Percentiles rank a stretch among this genome's conserved stretches.
phyloP scores from a whole-genome alignment of 495 filamentous ascomycete genomes.

The Neurospora sp. region DNA sequence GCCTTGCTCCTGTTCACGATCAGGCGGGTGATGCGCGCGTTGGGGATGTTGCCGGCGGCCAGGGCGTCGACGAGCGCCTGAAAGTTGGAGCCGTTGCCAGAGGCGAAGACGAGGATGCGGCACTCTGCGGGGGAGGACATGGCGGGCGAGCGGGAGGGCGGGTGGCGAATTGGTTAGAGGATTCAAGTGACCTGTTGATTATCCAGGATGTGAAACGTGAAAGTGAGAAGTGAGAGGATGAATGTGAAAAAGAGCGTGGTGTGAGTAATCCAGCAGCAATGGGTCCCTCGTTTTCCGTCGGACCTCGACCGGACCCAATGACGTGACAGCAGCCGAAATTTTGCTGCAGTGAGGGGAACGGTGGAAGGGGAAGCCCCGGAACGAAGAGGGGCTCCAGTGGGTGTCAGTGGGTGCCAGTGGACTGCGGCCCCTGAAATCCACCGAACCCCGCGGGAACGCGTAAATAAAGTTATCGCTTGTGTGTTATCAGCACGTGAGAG shows the following conservation, averaged over 20 bases:
- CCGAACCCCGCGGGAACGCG: neutral
- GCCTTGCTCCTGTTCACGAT: slow-evolving; percentile 76
- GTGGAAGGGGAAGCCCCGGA: neutral
- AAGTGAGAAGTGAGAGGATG: neutral
- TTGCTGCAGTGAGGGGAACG: neutral
- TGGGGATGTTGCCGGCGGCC: slow-evolving; percentile 41
- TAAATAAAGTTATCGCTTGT: neutral
- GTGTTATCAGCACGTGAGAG: neutral
- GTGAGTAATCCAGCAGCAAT: neutral
- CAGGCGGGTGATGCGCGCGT: slow-evolving; percentile 59
- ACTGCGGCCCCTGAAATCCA: neutral
- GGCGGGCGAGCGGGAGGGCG: neutral
- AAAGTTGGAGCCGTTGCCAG: slow-evolving; percentile 77
- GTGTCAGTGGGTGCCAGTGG: neutral
- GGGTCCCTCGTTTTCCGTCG: neutral
- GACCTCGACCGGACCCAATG: neutral
- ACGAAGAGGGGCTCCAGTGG: neutral
- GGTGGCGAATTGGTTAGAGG: too few relatives aligned
- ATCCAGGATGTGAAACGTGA: neutral
- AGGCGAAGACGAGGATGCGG: slow-evolving; percentile 37
- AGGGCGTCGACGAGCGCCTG: slow-evolving; percentile 81
- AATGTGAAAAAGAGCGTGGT: neutral
- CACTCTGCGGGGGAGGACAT: slow-evolving; percentile 9
- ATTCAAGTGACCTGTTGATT: too few relatives aligned
- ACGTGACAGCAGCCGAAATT: neutral